phyloP scores from a whole-genome alignment of 306 rosid species.

The Cucurbita maxima region DNA sequence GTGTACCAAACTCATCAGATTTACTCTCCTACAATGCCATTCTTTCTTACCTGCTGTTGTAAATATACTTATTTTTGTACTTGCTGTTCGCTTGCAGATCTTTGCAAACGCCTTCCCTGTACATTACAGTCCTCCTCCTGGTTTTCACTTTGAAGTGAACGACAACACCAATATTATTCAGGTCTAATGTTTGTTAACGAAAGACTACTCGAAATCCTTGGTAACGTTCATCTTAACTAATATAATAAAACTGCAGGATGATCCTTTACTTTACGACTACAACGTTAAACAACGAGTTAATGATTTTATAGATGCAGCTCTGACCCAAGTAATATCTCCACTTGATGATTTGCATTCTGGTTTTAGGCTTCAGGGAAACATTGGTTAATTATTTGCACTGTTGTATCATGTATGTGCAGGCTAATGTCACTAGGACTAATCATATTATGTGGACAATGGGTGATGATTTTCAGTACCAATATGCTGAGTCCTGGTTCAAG shows the following conservation, averaged over 20 bases:
- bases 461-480: conserved; percentile 79
- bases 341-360: neutral
- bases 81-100: conserved; percentile 26
- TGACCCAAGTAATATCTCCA: conserved; percentile 36
- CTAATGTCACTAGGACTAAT: conserved; percentile 66
- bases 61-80: neutral
- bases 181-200: conserved; percentile 23
- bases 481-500: conserved; percentile 87
- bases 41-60: neutral
- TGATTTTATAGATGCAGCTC: conserved; percentile 41
- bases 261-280: conserved; percentile 49
- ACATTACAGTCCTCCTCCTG: conserved; percentile 56
- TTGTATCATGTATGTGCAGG: conserved; percentile 24
- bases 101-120: conserved; percentile 70
- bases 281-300: conserved; percentile 48
- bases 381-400: conserved; percentile 9
- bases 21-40: neutral
- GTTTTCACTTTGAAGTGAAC: conserved; percentile 59
- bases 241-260: conserved; percentile 46
- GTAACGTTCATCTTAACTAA: neutral
- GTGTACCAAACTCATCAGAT: conserved; percentile 16
- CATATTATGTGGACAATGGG: conserved; percentile 99
- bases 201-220: neutral
- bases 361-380: neutral
- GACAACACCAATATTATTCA: conserved; percentile 33